Evolutionary conservation across 192 early-diverging fungal genomes (phyloP).

Genomic region (Geranomyces variabilis): DNA sequence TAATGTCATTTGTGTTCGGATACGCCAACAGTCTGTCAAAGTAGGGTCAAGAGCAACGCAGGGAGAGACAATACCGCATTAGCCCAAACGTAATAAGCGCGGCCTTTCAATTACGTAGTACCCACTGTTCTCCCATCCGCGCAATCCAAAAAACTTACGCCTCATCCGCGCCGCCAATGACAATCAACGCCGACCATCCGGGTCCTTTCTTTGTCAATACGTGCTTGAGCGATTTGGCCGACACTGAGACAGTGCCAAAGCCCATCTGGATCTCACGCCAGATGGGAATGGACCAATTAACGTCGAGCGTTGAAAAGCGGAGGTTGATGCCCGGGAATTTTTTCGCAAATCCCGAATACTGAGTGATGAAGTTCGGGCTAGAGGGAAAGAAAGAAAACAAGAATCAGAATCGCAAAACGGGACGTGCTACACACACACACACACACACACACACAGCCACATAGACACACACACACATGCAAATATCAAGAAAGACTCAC

Average conservation of each 20-base stretch:
- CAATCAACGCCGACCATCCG: conserved; percentile 26
- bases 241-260: conserved; percentile 22
- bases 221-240: conserved; percentile 26
- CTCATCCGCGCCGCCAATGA: conserved; percentile 46
- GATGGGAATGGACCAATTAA: conserved; percentile 33
- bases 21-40: conserved; percentile 29
- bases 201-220: conserved; percentile 28
- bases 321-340: conserved; percentile 36
- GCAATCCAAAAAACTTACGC: conserved; percentile 9
- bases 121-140: no score
- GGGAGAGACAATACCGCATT: no score
- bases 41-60: no score
- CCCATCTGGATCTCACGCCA: conserved; percentile 37
- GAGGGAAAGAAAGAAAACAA: neutral
- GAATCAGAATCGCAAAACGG: no score
- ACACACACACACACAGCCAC: no score
- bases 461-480: no score
- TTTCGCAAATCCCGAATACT: conserved; percentile 4
- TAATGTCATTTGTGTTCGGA: conserved; percentile 45
- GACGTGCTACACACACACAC: no score
- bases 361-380: conserved; percentile 28
- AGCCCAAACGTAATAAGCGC: no score
- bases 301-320: conserved; percentile 25
- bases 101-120: no score
- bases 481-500: conserved; percentile 5